These are phyloP conservation scores for Echinochloa phyllopogon DNA, from an alignment of 176 grass and related monocot species.

Conservation along the genomic window DNA sequence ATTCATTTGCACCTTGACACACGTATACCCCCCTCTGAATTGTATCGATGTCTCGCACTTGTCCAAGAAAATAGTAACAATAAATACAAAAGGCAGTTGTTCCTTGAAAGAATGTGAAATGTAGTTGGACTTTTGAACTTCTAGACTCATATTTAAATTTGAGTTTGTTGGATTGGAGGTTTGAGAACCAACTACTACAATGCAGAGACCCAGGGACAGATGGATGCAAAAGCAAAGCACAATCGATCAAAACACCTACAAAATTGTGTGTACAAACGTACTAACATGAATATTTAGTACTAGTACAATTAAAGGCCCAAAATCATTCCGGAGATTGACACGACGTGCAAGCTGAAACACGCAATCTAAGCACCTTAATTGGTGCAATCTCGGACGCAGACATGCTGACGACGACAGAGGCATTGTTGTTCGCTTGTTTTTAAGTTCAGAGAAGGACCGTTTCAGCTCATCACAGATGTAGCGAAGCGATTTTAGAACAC, in stretches of 20 bases:
- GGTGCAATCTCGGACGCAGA: background rate
- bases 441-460: background rate
- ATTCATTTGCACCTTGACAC: background rate
- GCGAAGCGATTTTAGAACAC: background rate
- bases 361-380: slow-evolving; percentile 22
- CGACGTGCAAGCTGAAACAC: background rate
- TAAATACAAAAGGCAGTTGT: background rate
- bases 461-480: background rate
- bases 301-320: background rate
- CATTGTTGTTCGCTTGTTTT: background rate
- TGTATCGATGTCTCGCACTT: slow-evolving; percentile 6
- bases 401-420: background rate
- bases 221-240: background rate
- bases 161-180: background rate
- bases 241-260: background rate
- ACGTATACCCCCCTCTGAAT: background rate
- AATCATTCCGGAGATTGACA: background rate
- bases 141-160: background rate
- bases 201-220: background rate
- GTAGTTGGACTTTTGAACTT: slow-evolving; percentile 19
- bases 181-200: background rate
- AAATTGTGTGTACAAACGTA: background rate
- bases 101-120: slow-evolving; percentile 18
- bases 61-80: background rate
- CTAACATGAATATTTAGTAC: background rate